These are phyloP conservation scores for Penicillium dipodomyicola DNA, from an alignment of 495 filamentous ascomycete genomes.

Conservation along the genomic window DNA sequence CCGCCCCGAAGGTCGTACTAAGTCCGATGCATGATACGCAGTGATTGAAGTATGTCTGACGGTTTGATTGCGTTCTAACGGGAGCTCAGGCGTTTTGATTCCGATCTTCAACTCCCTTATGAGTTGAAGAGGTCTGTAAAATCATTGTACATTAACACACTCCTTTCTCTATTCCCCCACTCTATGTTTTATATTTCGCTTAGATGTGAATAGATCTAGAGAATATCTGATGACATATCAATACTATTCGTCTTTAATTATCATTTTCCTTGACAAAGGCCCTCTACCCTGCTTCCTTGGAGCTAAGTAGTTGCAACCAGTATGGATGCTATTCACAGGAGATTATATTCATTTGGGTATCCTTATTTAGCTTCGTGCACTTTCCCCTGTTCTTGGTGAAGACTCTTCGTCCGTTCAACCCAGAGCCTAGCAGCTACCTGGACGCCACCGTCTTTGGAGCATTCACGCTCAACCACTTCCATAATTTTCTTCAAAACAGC, in stretches of 20 bases:
- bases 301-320: too few species aligned
- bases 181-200: conserved; percentile 14
- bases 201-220: conserved; percentile 9
- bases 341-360: conserved; percentile 2
- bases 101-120: conserved; percentile 3
- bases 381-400: conserved; percentile 26
- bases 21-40: conserved; percentile 3
- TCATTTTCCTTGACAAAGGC: too few species aligned
- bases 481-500: conserved; percentile 19
- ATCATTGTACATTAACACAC: conserved; percentile 20
- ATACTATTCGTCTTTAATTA: not conserved
- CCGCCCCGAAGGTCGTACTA: not conserved
- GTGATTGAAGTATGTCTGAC: not conserved
- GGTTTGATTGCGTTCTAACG: not conserved
- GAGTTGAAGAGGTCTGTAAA: conserved; percentile 10
- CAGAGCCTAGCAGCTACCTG: conserved; percentile 39
- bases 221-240: conserved; percentile 6
- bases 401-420: conserved; percentile 43
- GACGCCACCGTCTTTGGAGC: conserved; percentile 38
- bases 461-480: conserved; percentile 43
- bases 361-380: conserved; percentile 9
- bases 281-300: too few species aligned
- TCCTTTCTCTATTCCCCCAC: conserved; percentile 23
- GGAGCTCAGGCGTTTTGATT: conserved; percentile 17
- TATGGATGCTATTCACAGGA: conserved; percentile 16